Base-by-base conservation (phyloP, 1,139 yeast genomes). In the Geotrichum macrosporum region DNA sequence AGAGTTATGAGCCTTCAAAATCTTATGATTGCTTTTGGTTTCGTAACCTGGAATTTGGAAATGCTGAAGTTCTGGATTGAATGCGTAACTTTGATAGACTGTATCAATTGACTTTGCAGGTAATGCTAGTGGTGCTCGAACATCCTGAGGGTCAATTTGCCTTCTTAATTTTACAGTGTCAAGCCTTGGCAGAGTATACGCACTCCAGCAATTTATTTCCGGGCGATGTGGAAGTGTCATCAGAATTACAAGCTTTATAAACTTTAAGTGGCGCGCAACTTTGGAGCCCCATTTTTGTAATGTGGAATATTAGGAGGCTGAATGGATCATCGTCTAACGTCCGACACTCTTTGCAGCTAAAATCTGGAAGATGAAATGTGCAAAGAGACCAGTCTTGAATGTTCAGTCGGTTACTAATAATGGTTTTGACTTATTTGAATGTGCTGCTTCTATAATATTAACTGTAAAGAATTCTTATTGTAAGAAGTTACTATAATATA, bases 341-440 rank as follows among this genome's bases (percentile, higher is more conserved):
- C 3, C 71, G 76, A 4, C 95, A 96, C 38, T 78, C 77, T 3
- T 70, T 71, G 41, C 80, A 73, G 13, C 79, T 78, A 60, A 81
- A 79, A 40, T 87, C 95, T 0, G 95, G 84, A 53, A 87, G 65
- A 57, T 82, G 88, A 40, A 81, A 70, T 0, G 79, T 65, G 29
- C 77, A 65, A 0, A 76, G 76, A 4, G 66, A 24, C 35, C 58
- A 63, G 10, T 71, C 68, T 5, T 69, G 63, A 16, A 80, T 57
- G 5, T 68, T 73, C 19, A 80, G 60, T 3, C 67, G 66, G 1
- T 66, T 61, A 1, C 72, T 64, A 12, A 81, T 52, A 5, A 61
- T 54, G 1, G 61, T 66, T 50, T 71, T 73, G 30, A 78, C 63
- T 2, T 66, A 68, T 0, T 59, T 62, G 2, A 66, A 52, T 19